phyloP scores from a whole-genome alignment of 805 yeast species.

The Lachancea dasiensis region DNA sequence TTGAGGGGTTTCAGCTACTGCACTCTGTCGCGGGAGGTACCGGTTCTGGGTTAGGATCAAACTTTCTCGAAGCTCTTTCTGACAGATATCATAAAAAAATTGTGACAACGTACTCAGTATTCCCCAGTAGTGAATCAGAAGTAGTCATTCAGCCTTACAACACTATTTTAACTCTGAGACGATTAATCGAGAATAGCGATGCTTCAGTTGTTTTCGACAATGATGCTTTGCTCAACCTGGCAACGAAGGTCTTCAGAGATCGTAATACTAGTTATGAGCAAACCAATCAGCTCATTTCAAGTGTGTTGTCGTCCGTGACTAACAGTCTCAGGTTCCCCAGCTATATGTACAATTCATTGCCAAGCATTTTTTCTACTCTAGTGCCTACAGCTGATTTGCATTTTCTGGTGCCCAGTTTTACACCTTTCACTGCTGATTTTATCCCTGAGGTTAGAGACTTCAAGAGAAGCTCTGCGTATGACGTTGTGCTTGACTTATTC shows the following conservation, averaged over 20 bases:
- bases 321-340: conserved; percentile 89
- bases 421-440: conserved; percentile 70
- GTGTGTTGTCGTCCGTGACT: conserved; percentile 77
- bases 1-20: conserved; percentile 83
- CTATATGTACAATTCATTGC: conserved; percentile 80
- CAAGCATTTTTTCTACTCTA: conserved; percentile 72
- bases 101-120: conserved; percentile 78
- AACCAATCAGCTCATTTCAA: conserved; percentile 78
- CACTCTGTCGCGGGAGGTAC: conserved; percentile 99
- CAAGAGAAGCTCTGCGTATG: conserved; percentile 73
- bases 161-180: conserved; percentile 70
- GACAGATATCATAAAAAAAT: conserved; percentile 82
- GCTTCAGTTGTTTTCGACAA: conserved; percentile 88
- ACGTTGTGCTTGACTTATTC: conserved; percentile 73
- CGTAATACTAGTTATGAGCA: conserved; percentile 65
- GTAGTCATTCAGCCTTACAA: conserved; percentile 99
- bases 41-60: conserved; percentile 92
- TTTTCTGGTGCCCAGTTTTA: conserved; percentile 63
- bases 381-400: conserved; percentile 84
- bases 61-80: conserved; percentile 64
- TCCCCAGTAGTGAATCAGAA: conserved; percentile 77
- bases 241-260: conserved; percentile 53
- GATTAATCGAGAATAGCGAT: conserved; percentile 81
- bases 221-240: conserved; percentile 70
- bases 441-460: conserved; percentile 54